Evolutionary conservation across 768 basidiomycete genomes (phyloP), one percentile per base, ranked within the genome.

Genomic region (Leucocoprinus birnbaumii): DNA sequence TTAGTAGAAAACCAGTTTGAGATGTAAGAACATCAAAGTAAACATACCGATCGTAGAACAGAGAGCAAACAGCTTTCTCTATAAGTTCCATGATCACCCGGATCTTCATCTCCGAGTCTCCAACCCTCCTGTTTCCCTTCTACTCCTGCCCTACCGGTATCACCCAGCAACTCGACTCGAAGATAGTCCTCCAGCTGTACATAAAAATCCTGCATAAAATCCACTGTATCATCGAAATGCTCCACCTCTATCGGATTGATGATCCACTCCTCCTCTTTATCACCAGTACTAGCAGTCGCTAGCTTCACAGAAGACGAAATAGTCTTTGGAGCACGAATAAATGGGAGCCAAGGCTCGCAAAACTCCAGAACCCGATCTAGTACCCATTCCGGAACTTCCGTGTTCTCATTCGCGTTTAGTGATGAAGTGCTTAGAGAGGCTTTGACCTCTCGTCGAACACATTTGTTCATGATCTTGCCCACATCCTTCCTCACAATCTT

Each of bases 11-110:
- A n/a, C n/a, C n/a, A n/a, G 31, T 5, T 31, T 31, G 31, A 31
- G 31, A 31, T 14, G 7, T 35, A 35, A 14, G 14, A 35, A 6
- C 34, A 7, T 35, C 34, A 14, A 38, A 13, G 38, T 22, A 24
- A 6, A 50, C 44, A 21, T 22, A 87, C 94, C 87, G 75, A 67
- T 98, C 95, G 66, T 97, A 98, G 60, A 96, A 88, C 10, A 89
- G 61, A 2, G 76, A 74, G 49, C 86, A 89, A 11, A 97, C 65
- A 2, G 84, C 72, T 5, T 79, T 74, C 67, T 98, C 96, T 6
- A 95, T 82, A 6, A 72, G 71, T 40, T 93, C 91, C 59, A 94
- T 75, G 19, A 87, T 73, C 27, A 80, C 79, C 22, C 77, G 77
- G 47, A 87, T 77, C 56, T 69, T 75, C 1, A 68, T 70, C 43